These are phyloP conservation scores for Knoxia roxburghii DNA, from an alignment of 257 asterid species.

Conservation along the genomic window DNA sequence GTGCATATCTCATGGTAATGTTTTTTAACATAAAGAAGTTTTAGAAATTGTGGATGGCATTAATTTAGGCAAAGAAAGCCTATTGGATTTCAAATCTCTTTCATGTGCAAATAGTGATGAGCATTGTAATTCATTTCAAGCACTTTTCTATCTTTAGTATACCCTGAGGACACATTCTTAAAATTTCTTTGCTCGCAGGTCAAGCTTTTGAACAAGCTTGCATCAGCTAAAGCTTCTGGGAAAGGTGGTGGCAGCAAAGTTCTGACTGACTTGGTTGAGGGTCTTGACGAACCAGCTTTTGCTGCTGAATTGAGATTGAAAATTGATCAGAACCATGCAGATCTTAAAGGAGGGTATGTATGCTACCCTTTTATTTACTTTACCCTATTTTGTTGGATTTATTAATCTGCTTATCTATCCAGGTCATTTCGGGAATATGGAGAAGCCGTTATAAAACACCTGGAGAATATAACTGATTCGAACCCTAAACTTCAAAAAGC, in stretches of 20 bases:
- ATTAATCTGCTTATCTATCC: conserved; percentile 19
- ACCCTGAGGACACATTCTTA: not conserved
- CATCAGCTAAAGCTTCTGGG: conserved; percentile 93
- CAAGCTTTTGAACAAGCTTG: conserved; percentile 89
- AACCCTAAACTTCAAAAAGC: conserved; percentile 78
- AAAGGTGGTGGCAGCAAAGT: conserved; percentile 79
- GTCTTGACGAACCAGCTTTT: conserved; percentile 77
- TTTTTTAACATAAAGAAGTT: conserved; percentile 8
- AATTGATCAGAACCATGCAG: conserved; percentile 77
- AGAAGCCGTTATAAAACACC: conserved; percentile 73
- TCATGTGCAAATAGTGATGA: not conserved
- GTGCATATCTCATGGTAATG: conserved; percentile 97
- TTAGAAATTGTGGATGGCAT: not conserved
- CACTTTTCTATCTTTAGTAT: not conserved
- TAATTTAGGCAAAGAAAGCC: not conserved
- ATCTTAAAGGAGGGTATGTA: conserved; percentile 96
- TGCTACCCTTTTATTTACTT: conserved; percentile 19
- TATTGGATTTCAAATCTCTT: not conserved
- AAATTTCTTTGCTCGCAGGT: conserved; percentile 44
- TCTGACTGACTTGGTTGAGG: conserved; percentile 88
- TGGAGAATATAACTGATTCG: conserved; percentile 43
- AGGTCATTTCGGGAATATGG: conserved; percentile 96
- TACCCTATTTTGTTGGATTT: conserved; percentile 6
- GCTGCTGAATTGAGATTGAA: conserved; percentile 80
- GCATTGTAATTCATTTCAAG: not conserved